A percentile compares a stretch with the other conserved stretches of the same genome.
Evolutionary conservation across 1,284 basidiomycete species (phyloP).

Genomic region (Marasmius sp.): DNA sequence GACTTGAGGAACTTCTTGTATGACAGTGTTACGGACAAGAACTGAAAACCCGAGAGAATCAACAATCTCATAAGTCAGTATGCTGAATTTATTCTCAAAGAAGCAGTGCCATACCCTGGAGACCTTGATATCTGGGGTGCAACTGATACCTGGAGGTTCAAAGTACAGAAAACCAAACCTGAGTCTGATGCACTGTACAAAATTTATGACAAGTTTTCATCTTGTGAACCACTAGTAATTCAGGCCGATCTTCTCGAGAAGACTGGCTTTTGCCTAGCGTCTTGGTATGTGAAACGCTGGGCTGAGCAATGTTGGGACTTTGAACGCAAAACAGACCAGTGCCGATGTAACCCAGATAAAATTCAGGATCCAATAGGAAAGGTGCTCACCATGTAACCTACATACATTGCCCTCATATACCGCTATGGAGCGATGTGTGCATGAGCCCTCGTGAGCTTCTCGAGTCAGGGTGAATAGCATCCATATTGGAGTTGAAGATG

Average conservation of each 20-base stretch:
- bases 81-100: background rate
- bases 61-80: background rate
- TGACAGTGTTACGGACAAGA: background rate
- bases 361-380: no score
- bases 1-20: slow-evolving; percentile 1
- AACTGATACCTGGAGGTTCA: background rate
- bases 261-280: background rate
- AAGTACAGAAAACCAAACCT: background rate
- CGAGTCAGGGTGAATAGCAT: no score
- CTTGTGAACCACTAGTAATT: background rate
- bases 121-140: slow-evolving; percentile 1
- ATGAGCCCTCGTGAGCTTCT: no score
- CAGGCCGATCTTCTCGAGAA: background rate
- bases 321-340: no score
- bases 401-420: no score
- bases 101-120: slow-evolving; percentile 1
- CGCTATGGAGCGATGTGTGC: no score
- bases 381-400: no score
- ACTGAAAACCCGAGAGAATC: background rate
- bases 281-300: background rate
- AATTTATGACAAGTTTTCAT: background rate
- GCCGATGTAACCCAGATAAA: no score
- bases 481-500: no score
- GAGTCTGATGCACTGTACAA: background rate
- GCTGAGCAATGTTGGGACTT: no score